Conservation (phyloP, 2,329 filamentous ascomycete species). For the Cryphonectria japonica region DNA sequence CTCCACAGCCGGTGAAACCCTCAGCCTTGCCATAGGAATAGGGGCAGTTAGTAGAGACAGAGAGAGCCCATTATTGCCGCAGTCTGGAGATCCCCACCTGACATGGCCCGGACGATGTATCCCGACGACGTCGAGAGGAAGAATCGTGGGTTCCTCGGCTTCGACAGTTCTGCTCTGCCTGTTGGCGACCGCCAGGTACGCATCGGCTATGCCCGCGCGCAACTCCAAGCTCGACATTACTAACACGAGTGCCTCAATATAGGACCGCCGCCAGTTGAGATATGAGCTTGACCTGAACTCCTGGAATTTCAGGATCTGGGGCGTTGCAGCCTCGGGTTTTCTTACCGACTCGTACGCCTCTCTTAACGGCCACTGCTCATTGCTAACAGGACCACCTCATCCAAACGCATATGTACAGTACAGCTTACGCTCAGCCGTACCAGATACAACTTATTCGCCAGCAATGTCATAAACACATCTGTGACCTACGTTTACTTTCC, state of each 20-base stretch:
- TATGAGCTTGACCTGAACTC: conserved; percentile 59
- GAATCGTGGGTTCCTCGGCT: conserved; percentile 56
- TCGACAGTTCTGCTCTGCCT: conserved; percentile 55
- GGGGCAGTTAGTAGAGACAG: neutral
- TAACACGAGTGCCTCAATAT: conserved; percentile 5
- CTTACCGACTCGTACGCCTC: conserved; percentile 54
- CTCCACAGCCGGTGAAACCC: conserved; percentile 9
- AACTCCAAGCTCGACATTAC: neutral
- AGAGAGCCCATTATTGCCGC: neutral
- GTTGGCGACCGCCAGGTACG: conserved; percentile 53
- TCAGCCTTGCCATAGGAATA: neutral
- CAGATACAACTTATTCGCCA: conserved; percentile 59
- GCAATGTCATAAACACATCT: conserved; percentile 57
- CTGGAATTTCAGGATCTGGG: conserved; percentile 59
- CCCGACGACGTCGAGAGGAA: conserved; percentile 42
- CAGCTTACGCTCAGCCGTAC: neutral
- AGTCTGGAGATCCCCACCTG: neutral
- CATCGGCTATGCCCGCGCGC: conserved; percentile 31
- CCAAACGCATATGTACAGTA: neutral
- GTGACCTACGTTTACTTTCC: conserved; percentile 59
- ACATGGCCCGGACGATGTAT: conserved; percentile 38
- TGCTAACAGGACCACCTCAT: neutral
- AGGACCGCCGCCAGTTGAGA: conserved; percentile 56
- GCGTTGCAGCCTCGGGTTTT: conserved; percentile 58
- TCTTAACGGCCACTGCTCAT: neutral